A percentile compares a stretch with the other conserved stretches of the same genome.
Conservation (phyloP, 2,329 filamentous ascomycete species). For the Epichloe typhina region DNA sequence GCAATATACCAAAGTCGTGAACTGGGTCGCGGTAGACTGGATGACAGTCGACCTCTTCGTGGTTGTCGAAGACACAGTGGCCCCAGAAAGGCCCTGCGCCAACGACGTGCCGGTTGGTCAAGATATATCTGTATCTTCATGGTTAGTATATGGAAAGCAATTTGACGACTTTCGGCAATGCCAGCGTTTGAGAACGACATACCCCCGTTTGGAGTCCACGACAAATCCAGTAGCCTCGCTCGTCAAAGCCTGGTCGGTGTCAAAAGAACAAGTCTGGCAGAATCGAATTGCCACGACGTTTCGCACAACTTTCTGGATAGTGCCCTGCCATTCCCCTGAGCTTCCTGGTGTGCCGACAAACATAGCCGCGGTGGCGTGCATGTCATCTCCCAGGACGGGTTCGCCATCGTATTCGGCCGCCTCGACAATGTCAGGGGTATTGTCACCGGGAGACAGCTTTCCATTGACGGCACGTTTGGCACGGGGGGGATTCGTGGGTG, state of each 20-base stretch:
- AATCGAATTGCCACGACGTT: conserved; percentile 99
- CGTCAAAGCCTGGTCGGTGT: conserved; percentile 86
- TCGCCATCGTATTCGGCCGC: conserved; percentile 25
- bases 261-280: conserved; percentile 94
- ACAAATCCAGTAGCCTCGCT: conserved; percentile 97
- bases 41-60: conserved; percentile 90
- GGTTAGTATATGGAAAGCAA: background rate
- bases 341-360: conserved; percentile 26
- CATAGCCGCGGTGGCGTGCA: conserved; percentile 20
- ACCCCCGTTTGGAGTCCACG: conserved; percentile 83
- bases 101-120: conserved; percentile 88
- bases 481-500: conserved; percentile 23
- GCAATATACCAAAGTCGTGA: conserved; percentile 93
- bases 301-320: conserved; percentile 84
- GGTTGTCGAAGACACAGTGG: conserved; percentile 96
- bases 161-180: background rate
- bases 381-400: conserved; percentile 28
- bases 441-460: conserved; percentile 35
- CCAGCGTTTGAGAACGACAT: conserved; percentile 21
- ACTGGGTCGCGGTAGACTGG: conserved; percentile 97
- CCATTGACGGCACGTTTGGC: conserved; percentile 29
- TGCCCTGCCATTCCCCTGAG: conserved; percentile 74
- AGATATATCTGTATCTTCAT: conserved; percentile 46
- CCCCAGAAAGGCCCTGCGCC: conserved; percentile 95
- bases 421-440: conserved; percentile 29